Evolutionary conservation across 345 rosid species (phyloP).

Genomic region (Anastatica hierochuntica): DNA sequence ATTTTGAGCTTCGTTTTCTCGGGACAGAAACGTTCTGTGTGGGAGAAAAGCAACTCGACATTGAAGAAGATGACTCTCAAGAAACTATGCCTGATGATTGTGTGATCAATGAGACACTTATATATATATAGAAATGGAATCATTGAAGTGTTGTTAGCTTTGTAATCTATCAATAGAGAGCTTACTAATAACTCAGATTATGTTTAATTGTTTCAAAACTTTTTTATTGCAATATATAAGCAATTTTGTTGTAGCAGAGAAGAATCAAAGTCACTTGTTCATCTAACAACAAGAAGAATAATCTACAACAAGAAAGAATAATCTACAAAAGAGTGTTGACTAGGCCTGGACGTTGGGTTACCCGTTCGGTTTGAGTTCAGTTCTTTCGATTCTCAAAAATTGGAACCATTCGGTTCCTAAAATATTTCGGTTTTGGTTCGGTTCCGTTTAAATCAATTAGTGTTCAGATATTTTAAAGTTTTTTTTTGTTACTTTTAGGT

Average conservation of each 20-base stretch:
- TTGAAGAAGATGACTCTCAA: conserved; percentile 5
- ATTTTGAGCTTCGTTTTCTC: neutral
- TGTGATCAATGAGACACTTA: conserved; percentile 13
- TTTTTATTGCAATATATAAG: conserved; percentile 14
- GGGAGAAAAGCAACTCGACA: conserved; percentile 27
- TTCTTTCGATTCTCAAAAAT: no score
- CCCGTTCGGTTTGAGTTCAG: no score
- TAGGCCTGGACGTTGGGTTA: no score
- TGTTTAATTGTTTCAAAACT: conserved; percentile 17
- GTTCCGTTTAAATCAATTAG: no score
- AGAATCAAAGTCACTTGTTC: no score
- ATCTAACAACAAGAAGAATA: no score
- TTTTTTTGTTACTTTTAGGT: no score
- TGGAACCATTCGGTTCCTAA: no score
- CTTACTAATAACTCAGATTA: conserved; percentile 2
- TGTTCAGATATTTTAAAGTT: no score
- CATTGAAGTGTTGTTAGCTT: conserved; percentile 20
- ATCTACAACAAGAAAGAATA: no score
- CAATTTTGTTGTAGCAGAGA: conserved; percentile 13
- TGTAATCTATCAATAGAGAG: conserved; percentile 14
- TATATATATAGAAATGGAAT: conserved; percentile 14
- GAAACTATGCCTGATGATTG: conserved; percentile 16
- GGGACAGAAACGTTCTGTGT: conserved; percentile 27
- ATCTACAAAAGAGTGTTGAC: no score
- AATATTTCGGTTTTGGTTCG: no score